Evolutionary conservation across 305 asterid genomes (phyloP).

Genomic region (Petunia hybrid): DNA sequence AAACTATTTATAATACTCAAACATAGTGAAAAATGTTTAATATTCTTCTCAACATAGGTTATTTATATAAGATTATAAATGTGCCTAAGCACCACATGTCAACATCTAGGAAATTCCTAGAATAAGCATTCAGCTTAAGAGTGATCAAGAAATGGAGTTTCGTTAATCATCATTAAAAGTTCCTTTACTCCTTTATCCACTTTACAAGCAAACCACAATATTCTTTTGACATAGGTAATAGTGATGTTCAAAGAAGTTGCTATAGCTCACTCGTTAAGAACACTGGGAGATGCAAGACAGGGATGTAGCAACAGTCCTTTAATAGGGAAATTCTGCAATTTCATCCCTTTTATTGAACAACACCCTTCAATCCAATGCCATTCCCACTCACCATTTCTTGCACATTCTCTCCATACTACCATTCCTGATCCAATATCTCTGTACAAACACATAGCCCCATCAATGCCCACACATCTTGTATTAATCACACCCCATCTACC

Average conservation of each 20-base stretch:
- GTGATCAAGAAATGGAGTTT: not conserved
- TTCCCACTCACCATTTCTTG: constrained; percentile 45
- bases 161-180: not conserved
- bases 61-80: not conserved
- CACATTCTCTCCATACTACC: constrained; percentile 54
- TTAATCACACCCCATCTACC: constrained; percentile 53
- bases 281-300: constrained; percentile 41
- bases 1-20: not conserved
- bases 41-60: not conserved
- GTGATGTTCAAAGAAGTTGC: not conserved
- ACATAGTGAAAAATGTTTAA: not conserved
- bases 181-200: not conserved
- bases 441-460: constrained; percentile 65
- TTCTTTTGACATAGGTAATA: not conserved
- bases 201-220: not conserved
- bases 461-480: constrained; percentile 64
- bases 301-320: constrained; percentile 70
- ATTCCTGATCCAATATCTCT: constrained; percentile 68
- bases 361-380: constrained; percentile 80
- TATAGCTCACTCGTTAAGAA: not conserved
- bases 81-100: not conserved
- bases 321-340: constrained; percentile 47
- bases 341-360: constrained; percentile 38
- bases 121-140: not conserved
- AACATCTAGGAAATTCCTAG: not conserved